phyloP scores from a whole-genome alignment of 2,329 filamentous ascomycete species.

The Stagonosporopsis tanaceti region DNA sequence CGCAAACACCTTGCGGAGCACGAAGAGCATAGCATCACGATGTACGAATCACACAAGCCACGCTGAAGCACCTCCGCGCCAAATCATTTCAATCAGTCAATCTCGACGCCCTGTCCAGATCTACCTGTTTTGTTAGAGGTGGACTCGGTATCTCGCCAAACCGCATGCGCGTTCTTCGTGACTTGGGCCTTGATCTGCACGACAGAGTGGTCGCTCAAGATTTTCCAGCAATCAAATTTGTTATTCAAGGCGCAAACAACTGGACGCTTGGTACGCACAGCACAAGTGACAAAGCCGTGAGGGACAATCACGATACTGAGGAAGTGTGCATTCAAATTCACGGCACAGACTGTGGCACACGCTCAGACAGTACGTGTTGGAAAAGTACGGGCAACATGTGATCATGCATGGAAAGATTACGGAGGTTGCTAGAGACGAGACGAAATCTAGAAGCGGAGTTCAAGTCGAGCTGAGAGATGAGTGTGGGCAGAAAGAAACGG shows the following conservation, averaged over 20 bases:
- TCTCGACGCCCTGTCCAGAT: conserved; percentile 2
- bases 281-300: conserved; percentile 21
- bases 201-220: conserved; percentile 29
- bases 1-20: conserved; percentile 30
- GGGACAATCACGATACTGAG: conserved; percentile 10
- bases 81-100: background rate
- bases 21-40: conserved; percentile 26
- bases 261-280: conserved; percentile 27
- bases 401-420: conserved; percentile 27
- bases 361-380: conserved; percentile 22
- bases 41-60: conserved; percentile 1
- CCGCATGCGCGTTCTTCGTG: conserved; percentile 33
- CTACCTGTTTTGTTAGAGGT: conserved; percentile 17
- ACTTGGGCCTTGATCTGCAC: conserved; percentile 28
- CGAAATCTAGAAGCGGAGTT: background rate
- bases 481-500: conserved; percentile 4
- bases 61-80: background rate
- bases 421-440: background rate
- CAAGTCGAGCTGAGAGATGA: background rate
- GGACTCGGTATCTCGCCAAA: conserved; percentile 42
- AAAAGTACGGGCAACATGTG: conserved; percentile 17
- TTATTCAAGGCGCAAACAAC: conserved; percentile 32
- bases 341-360: conserved; percentile 37
- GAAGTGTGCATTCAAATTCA: conserved; percentile 30
- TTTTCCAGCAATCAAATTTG: conserved; percentile 28